These are phyloP conservation scores for Elsinoe perseae DNA, from an alignment of 2,329 filamentous ascomycete species.

Conservation along the genomic window DNA sequence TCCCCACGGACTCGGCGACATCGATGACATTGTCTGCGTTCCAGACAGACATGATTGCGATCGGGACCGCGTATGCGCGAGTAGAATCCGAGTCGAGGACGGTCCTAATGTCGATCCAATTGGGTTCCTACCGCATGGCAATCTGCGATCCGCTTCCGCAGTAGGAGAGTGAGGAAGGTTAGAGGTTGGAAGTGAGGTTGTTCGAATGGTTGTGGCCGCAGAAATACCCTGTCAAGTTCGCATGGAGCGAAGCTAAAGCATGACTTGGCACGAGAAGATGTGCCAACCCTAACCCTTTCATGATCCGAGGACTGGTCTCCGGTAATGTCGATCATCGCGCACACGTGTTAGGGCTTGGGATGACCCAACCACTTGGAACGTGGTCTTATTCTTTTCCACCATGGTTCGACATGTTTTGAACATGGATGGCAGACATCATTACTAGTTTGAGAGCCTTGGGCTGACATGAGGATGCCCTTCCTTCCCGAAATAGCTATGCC, in stretches of 20 bases:
- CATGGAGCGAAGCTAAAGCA: not conserved
- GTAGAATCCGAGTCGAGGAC: not conserved
- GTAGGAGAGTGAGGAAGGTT: no score
- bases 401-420: conserved; percentile 6
- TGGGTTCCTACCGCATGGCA: no score
- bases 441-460: not conserved
- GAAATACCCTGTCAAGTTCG: not conserved
- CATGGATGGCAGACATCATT: not conserved
- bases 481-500: not conserved
- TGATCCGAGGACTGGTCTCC: not conserved
- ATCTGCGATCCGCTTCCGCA: no score
- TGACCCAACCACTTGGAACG: not conserved
- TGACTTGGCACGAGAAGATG: not conserved
- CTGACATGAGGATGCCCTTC: not conserved
- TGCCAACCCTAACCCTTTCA: not conserved
- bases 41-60: conserved; percentile 60
- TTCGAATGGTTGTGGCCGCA: not conserved
- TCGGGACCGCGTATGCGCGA: not conserved
- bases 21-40: conserved; percentile 93
- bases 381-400: conserved; percentile 2
- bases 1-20: conserved; percentile 91
- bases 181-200: no score
- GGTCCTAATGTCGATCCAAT: no score
- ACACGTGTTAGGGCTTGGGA: not conserved
- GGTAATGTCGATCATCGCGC: not conserved